phyloP scores from a whole-genome alignment of 2,329 filamentous ascomycete genomes.

The Didymellaceae sp. region DNA sequence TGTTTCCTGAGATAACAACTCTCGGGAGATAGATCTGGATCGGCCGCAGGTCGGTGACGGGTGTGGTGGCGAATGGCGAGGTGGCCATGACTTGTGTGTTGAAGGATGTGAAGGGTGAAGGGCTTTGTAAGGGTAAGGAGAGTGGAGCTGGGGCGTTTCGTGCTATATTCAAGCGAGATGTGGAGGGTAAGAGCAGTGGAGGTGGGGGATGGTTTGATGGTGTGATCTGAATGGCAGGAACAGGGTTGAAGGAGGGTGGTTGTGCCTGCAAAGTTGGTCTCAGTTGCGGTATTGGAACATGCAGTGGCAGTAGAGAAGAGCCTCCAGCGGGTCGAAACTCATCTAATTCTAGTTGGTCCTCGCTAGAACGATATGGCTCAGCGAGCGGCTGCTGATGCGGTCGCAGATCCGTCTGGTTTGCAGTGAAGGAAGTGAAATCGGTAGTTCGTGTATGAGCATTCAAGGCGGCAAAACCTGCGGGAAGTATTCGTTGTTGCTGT shows the following conservation, averaged over 20 bases:
- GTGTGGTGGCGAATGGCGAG: slow-evolving; percentile 16
- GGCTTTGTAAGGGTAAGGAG: slow-evolving; percentile 2
- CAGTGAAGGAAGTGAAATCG: not conserved
- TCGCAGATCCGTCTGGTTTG: not conserved
- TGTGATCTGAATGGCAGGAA: not conserved
- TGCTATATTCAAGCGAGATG: slow-evolving; percentile 17
- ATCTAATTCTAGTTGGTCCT: not conserved
- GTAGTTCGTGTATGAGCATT: not conserved
- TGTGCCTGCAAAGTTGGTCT: too few species aligned
- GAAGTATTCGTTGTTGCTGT: not conserved
- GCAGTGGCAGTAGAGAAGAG: too few species aligned
- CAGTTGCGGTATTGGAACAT: too few species aligned
- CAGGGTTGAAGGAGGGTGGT: too few species aligned
- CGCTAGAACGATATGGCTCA: not conserved
- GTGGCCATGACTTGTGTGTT: slow-evolving; percentile 20
- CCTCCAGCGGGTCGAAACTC: not conserved
- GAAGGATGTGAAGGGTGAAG: slow-evolving; percentile 17
- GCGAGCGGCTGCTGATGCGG: not conserved
- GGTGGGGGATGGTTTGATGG: slow-evolving; percentile 11
- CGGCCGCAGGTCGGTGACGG: slow-evolving; percentile 20
- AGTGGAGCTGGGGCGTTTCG: slow-evolving; percentile 20
- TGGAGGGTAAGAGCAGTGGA: too few species aligned
- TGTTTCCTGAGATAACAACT: slow-evolving; percentile 24
- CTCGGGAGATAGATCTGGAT: slow-evolving; percentile 40
- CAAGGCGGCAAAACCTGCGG: not conserved